A percentile compares a stretch with the other conserved stretches of the same genome.
phyloP scores from a whole-genome alignment of 163 green algal species.

The Picocystis sp. region DNA sequence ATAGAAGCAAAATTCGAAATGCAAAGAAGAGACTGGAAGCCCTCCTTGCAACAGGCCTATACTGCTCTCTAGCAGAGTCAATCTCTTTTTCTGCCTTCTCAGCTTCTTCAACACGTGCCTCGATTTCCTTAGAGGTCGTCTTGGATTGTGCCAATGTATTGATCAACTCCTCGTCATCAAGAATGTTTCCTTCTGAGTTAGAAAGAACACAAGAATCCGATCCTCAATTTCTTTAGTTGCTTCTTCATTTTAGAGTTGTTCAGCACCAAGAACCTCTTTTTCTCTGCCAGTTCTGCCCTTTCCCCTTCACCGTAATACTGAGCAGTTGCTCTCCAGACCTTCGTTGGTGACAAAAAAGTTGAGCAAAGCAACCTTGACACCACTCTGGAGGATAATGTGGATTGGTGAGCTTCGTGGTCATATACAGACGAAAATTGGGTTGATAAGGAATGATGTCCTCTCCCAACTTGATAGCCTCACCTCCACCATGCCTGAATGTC shows the following conservation, averaged over 20 bases:
- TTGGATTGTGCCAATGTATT: slow-evolving; percentile 58
- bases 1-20: slow-evolving; percentile 50
- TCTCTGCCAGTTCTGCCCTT: slow-evolving; percentile 56
- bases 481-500: slow-evolving; percentile 48
- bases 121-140: slow-evolving; percentile 53
- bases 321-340: slow-evolving; percentile 65
- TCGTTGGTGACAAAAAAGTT: slow-evolving; percentile 59
- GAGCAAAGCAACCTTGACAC: slow-evolving; percentile 56
- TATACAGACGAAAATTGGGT: slow-evolving; percentile 65
- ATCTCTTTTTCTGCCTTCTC: slow-evolving; percentile 51
- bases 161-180: slow-evolving; percentile 70
- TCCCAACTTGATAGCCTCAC: slow-evolving; percentile 59
- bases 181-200: slow-evolving; percentile 47
- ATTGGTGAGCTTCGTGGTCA: slow-evolving; percentile 62
- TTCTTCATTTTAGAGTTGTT: slow-evolving; percentile 65
- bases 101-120: slow-evolving; percentile 17
- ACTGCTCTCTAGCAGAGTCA: slow-evolving; percentile 47
- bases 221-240: slow-evolving; percentile 62
- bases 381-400: slow-evolving; percentile 60
- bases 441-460: slow-evolving; percentile 70
- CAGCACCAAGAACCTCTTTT: slow-evolving; percentile 54
- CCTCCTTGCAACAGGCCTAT: slow-evolving; percentile 45
- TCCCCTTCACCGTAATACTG: slow-evolving; percentile 43
- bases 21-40: slow-evolving; percentile 57
- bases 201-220: slow-evolving; percentile 58